A percentile compares a stretch with the other conserved stretches of the same genome.
Evolutionary conservation across 2,329 filamentous ascomycete species (phyloP).

Genomic region (Lachnellula occidentalis): DNA sequence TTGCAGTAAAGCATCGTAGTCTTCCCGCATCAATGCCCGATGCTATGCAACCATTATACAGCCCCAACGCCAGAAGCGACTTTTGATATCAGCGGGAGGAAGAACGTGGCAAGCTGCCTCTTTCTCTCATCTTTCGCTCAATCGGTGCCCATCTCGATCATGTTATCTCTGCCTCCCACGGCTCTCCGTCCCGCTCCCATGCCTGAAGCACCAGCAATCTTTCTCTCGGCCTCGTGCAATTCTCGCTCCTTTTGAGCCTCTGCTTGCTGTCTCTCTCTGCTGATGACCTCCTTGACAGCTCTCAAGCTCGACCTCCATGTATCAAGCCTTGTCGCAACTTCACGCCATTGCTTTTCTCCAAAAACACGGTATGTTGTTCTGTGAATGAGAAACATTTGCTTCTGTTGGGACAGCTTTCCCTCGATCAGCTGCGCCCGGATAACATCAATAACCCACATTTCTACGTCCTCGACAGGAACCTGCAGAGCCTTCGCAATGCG

Average conservation of each 20-base stretch:
- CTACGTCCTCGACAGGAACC: constrained; percentile 76
- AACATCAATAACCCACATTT: constrained; percentile 98
- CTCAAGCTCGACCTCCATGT: constrained; percentile 82
- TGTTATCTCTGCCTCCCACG: constrained; percentile 26
- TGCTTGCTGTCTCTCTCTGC: constrained; percentile 75
- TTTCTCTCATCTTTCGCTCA: constrained; percentile 13
- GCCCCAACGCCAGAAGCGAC: constrained; percentile 23
- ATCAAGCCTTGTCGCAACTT: constrained; percentile 84
- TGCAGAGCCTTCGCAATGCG: constrained; percentile 80
- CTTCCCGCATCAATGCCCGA: constrained; percentile 29
- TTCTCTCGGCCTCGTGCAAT: constrained; percentile 64
- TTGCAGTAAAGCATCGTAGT: constrained; percentile 9
- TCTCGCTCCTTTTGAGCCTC: constrained; percentile 73
- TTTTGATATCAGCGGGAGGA: constrained; percentile 13
- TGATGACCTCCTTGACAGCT: constrained; percentile 72
- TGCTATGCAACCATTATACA: constrained; percentile 29
- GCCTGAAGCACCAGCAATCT: constrained; percentile 35
- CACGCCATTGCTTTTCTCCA: constrained; percentile 95
- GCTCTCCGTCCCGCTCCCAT: constrained; percentile 40
- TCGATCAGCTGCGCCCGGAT: constrained; percentile 94
- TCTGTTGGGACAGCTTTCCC: constrained; percentile 90
- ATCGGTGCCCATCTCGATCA: constrained; percentile 33
- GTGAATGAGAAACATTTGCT: constrained; percentile 91
- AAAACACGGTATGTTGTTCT: constrained; percentile 95
- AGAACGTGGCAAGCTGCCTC: constrained; percentile 1